Percentiles rank a stretch among this genome's conserved stretches.
Evolutionary conservation across 345 rosid genomes (phyloP).

Genomic region (Kernera saxatilis): DNA sequence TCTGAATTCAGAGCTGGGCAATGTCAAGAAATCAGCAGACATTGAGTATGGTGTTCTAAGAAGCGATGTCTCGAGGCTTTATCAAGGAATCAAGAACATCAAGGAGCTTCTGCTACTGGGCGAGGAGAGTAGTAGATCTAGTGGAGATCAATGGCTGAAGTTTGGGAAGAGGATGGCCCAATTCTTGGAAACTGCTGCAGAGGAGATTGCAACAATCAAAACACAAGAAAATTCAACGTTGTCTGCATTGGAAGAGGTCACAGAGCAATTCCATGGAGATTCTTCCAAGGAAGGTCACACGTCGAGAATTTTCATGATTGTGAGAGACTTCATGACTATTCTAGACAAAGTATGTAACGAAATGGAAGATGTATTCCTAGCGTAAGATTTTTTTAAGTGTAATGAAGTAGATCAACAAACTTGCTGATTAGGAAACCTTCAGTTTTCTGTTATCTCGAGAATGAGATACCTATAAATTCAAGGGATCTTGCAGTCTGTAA

Average conservation of each 20-base stretch:
- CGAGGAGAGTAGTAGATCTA: constrained; percentile 13
- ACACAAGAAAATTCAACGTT: constrained; percentile 68
- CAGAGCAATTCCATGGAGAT: constrained; percentile 89
- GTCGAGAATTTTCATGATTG: constrained; percentile 78
- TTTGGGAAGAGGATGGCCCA: constrained; percentile 53
- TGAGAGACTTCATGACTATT: constrained; percentile 63
- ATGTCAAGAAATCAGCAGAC: constrained; percentile 87
- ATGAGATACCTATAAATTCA: not conserved
- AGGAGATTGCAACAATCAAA: constrained; percentile 69
- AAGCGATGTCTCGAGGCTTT: constrained; percentile 58
- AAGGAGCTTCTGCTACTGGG: constrained; percentile 35
- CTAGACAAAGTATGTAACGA: constrained; percentile 85
- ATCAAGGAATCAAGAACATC: constrained; percentile 43
- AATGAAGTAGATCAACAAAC: not conserved
- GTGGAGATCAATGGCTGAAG: constrained; percentile 42
- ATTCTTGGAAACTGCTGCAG: constrained; percentile 58
- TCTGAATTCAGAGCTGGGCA: constrained; percentile 58
- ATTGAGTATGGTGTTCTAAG: constrained; percentile 73
- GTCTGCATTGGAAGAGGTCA: constrained; percentile 75
- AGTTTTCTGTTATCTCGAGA: not conserved
- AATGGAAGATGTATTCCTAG: constrained; percentile 38
- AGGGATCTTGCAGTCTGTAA: not conserved
- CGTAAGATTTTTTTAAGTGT: not conserved
- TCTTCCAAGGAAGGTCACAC: constrained; percentile 85
- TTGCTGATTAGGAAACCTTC: not conserved